phyloP scores from a whole-genome alignment of 2,329 filamentous ascomycete species.

The Gremmenia infestans region DNA sequence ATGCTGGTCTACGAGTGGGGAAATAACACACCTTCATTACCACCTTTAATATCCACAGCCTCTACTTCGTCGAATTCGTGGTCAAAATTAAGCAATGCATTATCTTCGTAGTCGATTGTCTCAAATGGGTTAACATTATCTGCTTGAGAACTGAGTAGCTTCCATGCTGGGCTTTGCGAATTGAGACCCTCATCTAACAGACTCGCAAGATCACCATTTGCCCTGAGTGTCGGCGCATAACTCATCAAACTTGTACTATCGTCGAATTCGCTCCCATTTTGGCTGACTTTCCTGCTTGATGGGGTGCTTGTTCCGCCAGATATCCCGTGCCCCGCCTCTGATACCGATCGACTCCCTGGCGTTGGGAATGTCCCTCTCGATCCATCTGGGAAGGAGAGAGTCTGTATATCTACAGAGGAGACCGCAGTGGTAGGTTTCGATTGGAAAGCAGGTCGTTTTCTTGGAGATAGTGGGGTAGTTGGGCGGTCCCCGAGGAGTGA shows the following conservation, averaged over 20 bases:
- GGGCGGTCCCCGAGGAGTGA: slow-evolving; percentile 27
- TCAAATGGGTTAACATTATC: slow-evolving; percentile 59
- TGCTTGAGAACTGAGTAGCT: slow-evolving; percentile 58
- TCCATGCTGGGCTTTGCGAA: slow-evolving; percentile 64
- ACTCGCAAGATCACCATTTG: slow-evolving; percentile 73
- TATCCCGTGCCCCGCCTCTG: slow-evolving; percentile 26
- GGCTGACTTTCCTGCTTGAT: slow-evolving; percentile 23
- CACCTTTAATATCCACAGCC: slow-evolving; percentile 46
- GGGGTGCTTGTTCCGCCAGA: slow-evolving; percentile 21
- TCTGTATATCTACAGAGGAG: slow-evolving; percentile 75
- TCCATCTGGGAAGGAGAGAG: slow-evolving; percentile 66
- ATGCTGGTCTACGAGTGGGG: neutral
- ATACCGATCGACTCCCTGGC: slow-evolving; percentile 30
- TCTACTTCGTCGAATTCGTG: slow-evolving; percentile 75
- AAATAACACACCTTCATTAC: slow-evolving; percentile 47
- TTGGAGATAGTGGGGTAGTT: slow-evolving; percentile 21
- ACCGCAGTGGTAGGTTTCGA: slow-evolving; percentile 79
- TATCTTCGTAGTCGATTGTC: slow-evolving; percentile 41
- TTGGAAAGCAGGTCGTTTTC: slow-evolving; percentile 35
- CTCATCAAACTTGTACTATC: slow-evolving; percentile 47
- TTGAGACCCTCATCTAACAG: slow-evolving; percentile 68
- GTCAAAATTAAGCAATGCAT: slow-evolving; percentile 61
- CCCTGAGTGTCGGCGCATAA: slow-evolving; percentile 40
- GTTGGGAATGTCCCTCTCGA: slow-evolving; percentile 58
- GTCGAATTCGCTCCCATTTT: slow-evolving; percentile 43